Base-by-base conservation (phyloP, 257 asterid genomes). In the Solanum microdontum region DNA sequence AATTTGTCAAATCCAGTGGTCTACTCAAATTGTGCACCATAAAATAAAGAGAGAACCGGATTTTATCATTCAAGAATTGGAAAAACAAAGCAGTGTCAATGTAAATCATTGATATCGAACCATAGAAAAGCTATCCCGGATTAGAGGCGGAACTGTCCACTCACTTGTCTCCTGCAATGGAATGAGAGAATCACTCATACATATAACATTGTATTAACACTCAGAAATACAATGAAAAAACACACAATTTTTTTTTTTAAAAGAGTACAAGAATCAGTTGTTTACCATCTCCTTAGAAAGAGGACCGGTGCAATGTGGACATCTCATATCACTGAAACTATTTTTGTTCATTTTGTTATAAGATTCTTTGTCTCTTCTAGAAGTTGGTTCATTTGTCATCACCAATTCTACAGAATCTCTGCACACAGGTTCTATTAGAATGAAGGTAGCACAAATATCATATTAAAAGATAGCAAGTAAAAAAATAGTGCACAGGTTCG, bases 51-150 rank as follows among this genome's bases (percentile, higher is more conserved):
- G 33, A 76, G 83, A n/a, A 37, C 60, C 7, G 0, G 3, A 36
- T 23, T 76, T 76, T 37, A 12, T 76, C 60, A 76, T 37, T 69
- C 23, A 60, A 58, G 17, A 28, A 39, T 11, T 75, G 12, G 58
- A 83, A 6, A 55, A 37, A 3, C 66, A 45, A 8, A 7, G 10
- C 9, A 68, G 24, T 6, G 39, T 5, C 11, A 32, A 7, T 26
- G 43, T 26, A 45, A 72, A 36, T 28, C 40, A 11, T 7, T 40
- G 9, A 68, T 36, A 36, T 48, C 87, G 21, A 87, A 96, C 99
- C 99, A 96, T 95, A 43, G 98, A 95, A 89, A 96, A 96, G 91
- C 97, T 93, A 89, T 95, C 98, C 88, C 98, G 90, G 75, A 96
- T 92, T 26, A 96, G 91, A 8, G 98, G 97, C 4, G 98, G 87